Conservation (phyloP, 2,329 filamentous ascomycete genomes). For the Cladosporium oxysporum region DNA sequence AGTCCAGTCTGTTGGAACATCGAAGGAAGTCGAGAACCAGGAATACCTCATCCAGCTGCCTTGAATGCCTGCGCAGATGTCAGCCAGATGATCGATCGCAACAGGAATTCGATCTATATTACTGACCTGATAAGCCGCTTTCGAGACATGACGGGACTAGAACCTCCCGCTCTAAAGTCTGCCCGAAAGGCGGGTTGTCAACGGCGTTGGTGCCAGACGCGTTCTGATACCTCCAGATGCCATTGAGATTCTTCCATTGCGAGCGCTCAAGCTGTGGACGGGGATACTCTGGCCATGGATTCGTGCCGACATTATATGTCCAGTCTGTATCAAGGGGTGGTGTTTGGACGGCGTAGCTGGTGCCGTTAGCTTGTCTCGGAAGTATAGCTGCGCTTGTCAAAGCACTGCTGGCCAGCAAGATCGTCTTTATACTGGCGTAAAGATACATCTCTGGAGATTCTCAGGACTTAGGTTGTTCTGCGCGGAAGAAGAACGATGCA, state of each 20-base stretch:
- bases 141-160: slow-evolving; percentile 57
- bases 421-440: neutral
- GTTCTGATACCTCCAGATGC: slow-evolving; percentile 56
- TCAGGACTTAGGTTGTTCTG: neutral
- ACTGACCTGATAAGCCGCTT: slow-evolving; percentile 52
- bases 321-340: slow-evolving; percentile 47
- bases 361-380: slow-evolving; percentile 20
- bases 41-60: slow-evolving; percentile 32
- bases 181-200: slow-evolving; percentile 46
- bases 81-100: neutral
- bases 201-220: slow-evolving; percentile 40
- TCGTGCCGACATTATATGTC: slow-evolving; percentile 51
- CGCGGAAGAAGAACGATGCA: neutral
- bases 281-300: slow-evolving; percentile 57
- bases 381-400: slow-evolving; percentile 6
- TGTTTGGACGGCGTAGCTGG: slow-evolving; percentile 17
- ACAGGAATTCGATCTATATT: neutral
- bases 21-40: slow-evolving; percentile 50
- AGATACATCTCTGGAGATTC: neutral
- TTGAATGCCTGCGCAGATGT: slow-evolving; percentile 26
- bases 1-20: slow-evolving; percentile 49
- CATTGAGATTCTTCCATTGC: slow-evolving; percentile 55
- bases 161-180: slow-evolving; percentile 47
- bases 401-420: slow-evolving; percentile 7
- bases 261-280: slow-evolving; percentile 55